Evolutionary conservation across 176 grass and related monocot genomes (phyloP), one percentile per base, ranked within the genome.

Genomic region (Eleusine coracana): DNA sequence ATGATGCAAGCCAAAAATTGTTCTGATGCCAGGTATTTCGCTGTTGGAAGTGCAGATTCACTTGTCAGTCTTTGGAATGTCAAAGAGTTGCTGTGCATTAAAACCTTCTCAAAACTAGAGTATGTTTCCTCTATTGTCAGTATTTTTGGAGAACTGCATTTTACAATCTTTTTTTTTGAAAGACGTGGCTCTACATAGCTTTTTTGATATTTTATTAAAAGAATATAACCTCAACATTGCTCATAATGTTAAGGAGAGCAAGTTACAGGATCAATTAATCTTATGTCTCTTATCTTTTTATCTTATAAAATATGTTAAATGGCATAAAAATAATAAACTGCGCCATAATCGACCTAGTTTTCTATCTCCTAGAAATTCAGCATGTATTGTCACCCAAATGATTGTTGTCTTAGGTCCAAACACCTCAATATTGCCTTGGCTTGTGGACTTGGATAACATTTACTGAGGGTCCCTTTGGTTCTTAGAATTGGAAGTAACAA

Each of bases 11-110:
- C 79, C 83, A 87, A 80, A 83, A 20, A 75, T 64, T 90, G 34
- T 86, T 83, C 60, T 60, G 70, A 59, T 92, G 78, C 44, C 70
- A 97, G 97, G 73, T 99, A 96, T 84, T 96, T 99, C 40, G 97
- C 97, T 85, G 93, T 99, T 83, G 97, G 97, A 85, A 99, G 97
- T 90, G 93, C 97, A 77, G 97, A 99, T 92, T 99, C 97, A 70
- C 91, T 99, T 34, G 97, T 99, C 46, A 99, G 97, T 83, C 93
- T 99, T 68, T 99, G 97, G 97, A 79, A 96, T 83, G 87, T 96
- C 71, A 94, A 95, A 82, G 93, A 94, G 58, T 90, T 99, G 84
- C 73, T 99, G 64, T 99, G 97, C 78, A 75, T 94, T 76, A 88
- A 80, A 90, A 99, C 96, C 85, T 99, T 99, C 87, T 92, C 91